Evolutionary conservation across 768 basidiomycete genomes (phyloP).

Genomic region (Agrocybe praecox): DNA sequence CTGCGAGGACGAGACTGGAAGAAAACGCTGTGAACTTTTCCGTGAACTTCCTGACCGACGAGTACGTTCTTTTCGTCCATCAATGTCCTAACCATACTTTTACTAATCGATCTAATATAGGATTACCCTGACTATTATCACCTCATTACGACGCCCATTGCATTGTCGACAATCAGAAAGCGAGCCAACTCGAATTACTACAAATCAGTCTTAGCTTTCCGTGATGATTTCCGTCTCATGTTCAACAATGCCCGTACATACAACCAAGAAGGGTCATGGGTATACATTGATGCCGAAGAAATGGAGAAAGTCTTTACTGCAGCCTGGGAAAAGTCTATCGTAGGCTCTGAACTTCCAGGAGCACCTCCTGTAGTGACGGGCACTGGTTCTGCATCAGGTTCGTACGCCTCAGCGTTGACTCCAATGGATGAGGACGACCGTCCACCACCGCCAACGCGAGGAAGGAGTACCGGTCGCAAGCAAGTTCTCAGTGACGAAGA

Average conservation of each 20-base stretch:
- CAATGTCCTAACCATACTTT: conserved; percentile 12
- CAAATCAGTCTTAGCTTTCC: conserved; percentile 72
- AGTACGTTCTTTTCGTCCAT: conserved; percentile 37
- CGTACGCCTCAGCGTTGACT: conserved; percentile 70
- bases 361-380: conserved; percentile 45
- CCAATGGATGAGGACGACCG: conserved; percentile 85
- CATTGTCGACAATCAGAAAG: conserved; percentile 84
- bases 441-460: conserved; percentile 52
- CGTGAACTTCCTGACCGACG: conserved; percentile 81
- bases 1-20: conserved; percentile 72
- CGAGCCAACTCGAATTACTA: conserved; percentile 66
- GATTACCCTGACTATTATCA: conserved; percentile 93
- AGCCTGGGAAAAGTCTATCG: conserved; percentile 64
- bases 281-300: conserved; percentile 91
- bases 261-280: conserved; percentile 95
- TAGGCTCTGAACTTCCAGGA: conserved; percentile 75
- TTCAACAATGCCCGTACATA: conserved; percentile 93
- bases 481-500: conserved; percentile 77
- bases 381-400: conserved; percentile 46
- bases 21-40: conserved; percentile 87
- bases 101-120: conserved; percentile 34
- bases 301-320: conserved; percentile 89
- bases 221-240: conserved; percentile 87
- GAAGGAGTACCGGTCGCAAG: conserved; percentile 64
- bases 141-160: conserved; percentile 86